Base-by-base conservation (phyloP, 1,284 basidiomycete species). In the Tilletia horrida region DNA sequence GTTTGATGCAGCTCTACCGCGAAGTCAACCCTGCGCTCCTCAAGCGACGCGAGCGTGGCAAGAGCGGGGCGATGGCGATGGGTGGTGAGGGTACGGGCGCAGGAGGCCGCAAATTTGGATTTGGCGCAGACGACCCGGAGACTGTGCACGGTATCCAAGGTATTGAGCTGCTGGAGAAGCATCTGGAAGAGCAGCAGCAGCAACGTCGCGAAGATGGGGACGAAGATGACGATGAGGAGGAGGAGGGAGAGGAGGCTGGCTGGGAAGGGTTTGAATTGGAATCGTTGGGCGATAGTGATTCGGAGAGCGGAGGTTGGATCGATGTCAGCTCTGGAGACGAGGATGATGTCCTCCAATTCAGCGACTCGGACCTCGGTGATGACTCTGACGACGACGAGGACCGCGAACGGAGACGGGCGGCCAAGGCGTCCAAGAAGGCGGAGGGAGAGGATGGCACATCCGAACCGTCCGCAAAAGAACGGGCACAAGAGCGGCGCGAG, bases 21-120 rank as follows among this genome's bases (percentile, higher is more conserved):
- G 95, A 97, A 76, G 91, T 97, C 69, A 97, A 97, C 82, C 96
- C 96, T 0, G 89, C 88, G 1, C 87, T 98, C 88, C 85, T 99
- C 75, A 93, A 92, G 83, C 86, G 89, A 69, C 85, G 92, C 67
- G 95, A 98, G 81, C 85, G 94, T 9, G 80, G 80, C 25, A 81
- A 81, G 71, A 67, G 73, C 52, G 80, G 76, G 9, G 45, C 74
- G 11, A 66, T 80, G n/a, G 76, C 76, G 13, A 57, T 78, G 0
- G 71, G 72, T n/a, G 73, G 85, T 80, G 43, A 87, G 89, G 74
- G 89, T 89, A 1, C 83, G 90, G 23, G 55, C 2, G 55, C 29
- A 18, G 25, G 27, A 31, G 27, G 25, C 3, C 27, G 31, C 29
- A 59, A 59, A 27, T 59, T 31, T 29, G 89, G 90, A 1, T 97